Evolutionary conservation across 1,139 yeast species (phyloP), one percentile per base, ranked within the genome.

Genomic region (Saccharomyces hybrid): DNA sequence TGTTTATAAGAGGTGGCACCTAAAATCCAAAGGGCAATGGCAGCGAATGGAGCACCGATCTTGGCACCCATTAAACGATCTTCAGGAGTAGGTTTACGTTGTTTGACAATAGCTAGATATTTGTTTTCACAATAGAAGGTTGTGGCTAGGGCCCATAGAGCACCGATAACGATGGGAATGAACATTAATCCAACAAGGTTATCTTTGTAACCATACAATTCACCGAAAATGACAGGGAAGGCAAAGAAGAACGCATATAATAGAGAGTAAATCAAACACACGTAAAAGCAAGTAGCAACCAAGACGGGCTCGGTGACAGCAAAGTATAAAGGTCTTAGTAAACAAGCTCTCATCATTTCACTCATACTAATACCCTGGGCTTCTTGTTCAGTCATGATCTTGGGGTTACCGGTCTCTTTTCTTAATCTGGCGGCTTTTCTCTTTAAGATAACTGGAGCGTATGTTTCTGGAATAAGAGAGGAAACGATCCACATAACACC

Each of bases 191-290:
- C 97, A 57, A 85, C 82, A 54, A 75, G 75, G 61, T 87, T 84
- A 67, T 84, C 89, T 58, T 80, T 74, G 67, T 73, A 85, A 34
- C 82, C 86, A 64, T 86, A 86, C 55, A 86, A 74, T 52, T 79
- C 82, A 55, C 75, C 77, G 69, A 86, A 86, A 51, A 86, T 85
- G 52, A 82, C 88, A 8, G 95, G 95, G 70, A 84, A 79, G 0
- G 97, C 96, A 73, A 88, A 88, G 82, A 89, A 89, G 75, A 89
- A 89, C 5, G 96, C 96, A 68, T 89, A 89, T 54, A 89, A 77
- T 64, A 88, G 75, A 14, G 96, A 85, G 74, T 89, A 89, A 67
- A 89, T 88, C 68, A 89, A 78, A 57, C 95, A 91, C 61, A 89
- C 93, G 70, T 88, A 89, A 60, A 81, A 80, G 71, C 96, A 88